Percentiles rank a stretch among this genome's conserved stretches.
Evolutionary conservation across 2,329 filamentous ascomycete species (phyloP).

Genomic region (Colletotrichum echinochloae): DNA sequence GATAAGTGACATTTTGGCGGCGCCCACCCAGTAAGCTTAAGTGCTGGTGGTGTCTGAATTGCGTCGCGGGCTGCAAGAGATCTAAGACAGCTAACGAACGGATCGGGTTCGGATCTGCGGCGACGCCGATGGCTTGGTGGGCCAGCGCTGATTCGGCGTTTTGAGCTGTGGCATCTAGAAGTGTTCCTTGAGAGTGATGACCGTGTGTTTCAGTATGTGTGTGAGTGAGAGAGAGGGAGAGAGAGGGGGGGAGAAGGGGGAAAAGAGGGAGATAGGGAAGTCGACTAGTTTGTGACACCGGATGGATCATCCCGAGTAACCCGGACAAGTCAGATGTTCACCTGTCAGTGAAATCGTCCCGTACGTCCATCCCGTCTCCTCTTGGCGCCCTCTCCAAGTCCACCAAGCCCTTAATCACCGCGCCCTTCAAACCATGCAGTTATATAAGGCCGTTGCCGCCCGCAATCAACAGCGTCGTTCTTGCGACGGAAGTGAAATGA

Average conservation of each 20-base stretch:
- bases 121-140: constrained; percentile 1
- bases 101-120: constrained; percentile 32
- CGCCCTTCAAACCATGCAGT: no score
- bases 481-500: neutral
- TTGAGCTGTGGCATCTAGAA: neutral
- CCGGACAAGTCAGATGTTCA: neutral
- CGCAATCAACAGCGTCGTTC: no score
- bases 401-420: constrained; percentile 41
- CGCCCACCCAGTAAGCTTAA: constrained; percentile 32
- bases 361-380: neutral
- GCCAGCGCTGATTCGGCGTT: neutral
- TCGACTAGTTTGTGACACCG: neutral
- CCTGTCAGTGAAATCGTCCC: neutral
- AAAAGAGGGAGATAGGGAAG: neutral
- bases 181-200: neutral
- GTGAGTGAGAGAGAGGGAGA: no score
- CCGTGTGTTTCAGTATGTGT: no score
- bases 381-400: constrained; percentile 44
- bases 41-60: constrained; percentile 1
- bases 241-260: no score
- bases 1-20: constrained; percentile 9
- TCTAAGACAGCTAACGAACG: constrained; percentile 17
- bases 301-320: neutral
- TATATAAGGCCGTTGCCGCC: no score
- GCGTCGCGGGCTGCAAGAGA: constrained; percentile 5